Evolutionary conservation across 2,329 filamentous ascomycete genomes (phyloP).

Genomic region (Cercospora janseana): DNA sequence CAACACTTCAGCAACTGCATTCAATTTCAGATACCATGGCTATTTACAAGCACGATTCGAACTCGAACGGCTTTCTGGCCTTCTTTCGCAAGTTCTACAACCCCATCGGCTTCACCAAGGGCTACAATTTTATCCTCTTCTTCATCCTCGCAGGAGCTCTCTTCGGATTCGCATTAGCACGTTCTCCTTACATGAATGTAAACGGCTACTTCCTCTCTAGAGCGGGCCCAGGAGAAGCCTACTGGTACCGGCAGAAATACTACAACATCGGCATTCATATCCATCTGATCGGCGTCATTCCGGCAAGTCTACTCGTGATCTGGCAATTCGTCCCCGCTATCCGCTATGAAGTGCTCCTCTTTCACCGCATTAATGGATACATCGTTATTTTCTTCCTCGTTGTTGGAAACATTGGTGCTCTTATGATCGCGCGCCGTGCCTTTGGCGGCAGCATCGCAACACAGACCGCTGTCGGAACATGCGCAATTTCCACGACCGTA

Average conservation of each 20-base stretch:
- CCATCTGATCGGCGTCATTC: slow-evolving; percentile 44
- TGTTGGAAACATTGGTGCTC: slow-evolving; percentile 48
- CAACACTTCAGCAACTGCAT: too few relatives aligned
- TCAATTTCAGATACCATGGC: too few relatives aligned
- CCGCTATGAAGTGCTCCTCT: slow-evolving; percentile 48
- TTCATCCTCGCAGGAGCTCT: slow-evolving; percentile 34
- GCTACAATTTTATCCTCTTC: slow-evolving; percentile 59
- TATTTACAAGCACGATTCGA: slow-evolving; percentile 14
- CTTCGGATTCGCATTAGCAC: slow-evolving; percentile 51
- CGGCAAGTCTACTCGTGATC: slow-evolving; percentile 42
- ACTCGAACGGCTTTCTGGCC: slow-evolving; percentile 27
- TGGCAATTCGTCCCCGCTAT: slow-evolving; percentile 47
- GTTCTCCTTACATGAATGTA: slow-evolving; percentile 52
- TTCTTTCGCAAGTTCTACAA: slow-evolving; percentile 40
- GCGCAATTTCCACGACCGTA: slow-evolving; percentile 48
- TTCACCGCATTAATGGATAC: slow-evolving; percentile 64
- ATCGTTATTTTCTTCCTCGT: slow-evolving; percentile 51
- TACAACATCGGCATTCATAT: slow-evolving; percentile 45
- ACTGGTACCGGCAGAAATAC: slow-evolving; percentile 40
- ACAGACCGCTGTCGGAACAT: slow-evolving; percentile 47
- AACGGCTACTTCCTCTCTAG: slow-evolving; percentile 31
- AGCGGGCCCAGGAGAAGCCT: slow-evolving; percentile 47
- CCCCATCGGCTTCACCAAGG: slow-evolving; percentile 55
- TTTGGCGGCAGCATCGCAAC: slow-evolving; percentile 57
- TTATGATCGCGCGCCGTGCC: slow-evolving; percentile 53